A percentile compares a stretch with the other conserved stretches of the same genome.
Conservation (phyloP, 192 early-diverging fungal genomes). For the Neocallimastix lanati region DNA sequence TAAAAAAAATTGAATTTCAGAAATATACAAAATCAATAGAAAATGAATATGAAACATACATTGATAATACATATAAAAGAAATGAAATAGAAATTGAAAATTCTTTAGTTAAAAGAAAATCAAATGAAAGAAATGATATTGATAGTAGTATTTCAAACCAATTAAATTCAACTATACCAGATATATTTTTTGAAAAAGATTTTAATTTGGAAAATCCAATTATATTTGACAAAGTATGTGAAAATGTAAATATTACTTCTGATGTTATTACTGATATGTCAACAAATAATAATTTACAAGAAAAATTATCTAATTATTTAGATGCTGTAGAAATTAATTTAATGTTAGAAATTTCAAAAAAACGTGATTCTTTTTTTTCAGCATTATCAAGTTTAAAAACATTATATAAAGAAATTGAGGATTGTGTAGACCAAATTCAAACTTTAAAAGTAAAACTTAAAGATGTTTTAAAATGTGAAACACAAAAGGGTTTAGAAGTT, state of each 20-base stretch:
- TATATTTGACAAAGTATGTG: slow-evolving; percentile 63
- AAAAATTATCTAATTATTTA: slow-evolving; percentile 71
- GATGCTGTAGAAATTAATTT: slow-evolving; percentile 90
- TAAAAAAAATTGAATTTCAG: background rate
- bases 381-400: slow-evolving; percentile 83
- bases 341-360: slow-evolving; percentile 78
- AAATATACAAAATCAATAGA: background rate
- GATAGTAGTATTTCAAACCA: background rate
- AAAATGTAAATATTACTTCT: slow-evolving; percentile 45
- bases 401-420: slow-evolving; percentile 75
- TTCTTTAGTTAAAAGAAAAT: background rate
- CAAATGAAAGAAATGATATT: background rate
- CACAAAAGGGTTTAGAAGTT: slow-evolving; percentile 62
- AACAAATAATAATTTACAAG: slow-evolving; percentile 58
- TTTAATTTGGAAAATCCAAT: slow-evolving; percentile 83
- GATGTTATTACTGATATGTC: slow-evolving; percentile 16
- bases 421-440: slow-evolving; percentile 77
- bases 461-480: slow-evolving; percentile 34
- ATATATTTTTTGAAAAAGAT: slow-evolving; percentile 63
- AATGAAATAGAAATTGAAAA: background rate
- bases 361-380: slow-evolving; percentile 87
- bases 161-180: slow-evolving; percentile 43
- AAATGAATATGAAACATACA: background rate
- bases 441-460: slow-evolving; percentile 52
- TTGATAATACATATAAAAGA: background rate